phyloP scores from a whole-genome alignment of 495 filamentous ascomycete genomes.

The Chaetomium cochliodes region DNA sequence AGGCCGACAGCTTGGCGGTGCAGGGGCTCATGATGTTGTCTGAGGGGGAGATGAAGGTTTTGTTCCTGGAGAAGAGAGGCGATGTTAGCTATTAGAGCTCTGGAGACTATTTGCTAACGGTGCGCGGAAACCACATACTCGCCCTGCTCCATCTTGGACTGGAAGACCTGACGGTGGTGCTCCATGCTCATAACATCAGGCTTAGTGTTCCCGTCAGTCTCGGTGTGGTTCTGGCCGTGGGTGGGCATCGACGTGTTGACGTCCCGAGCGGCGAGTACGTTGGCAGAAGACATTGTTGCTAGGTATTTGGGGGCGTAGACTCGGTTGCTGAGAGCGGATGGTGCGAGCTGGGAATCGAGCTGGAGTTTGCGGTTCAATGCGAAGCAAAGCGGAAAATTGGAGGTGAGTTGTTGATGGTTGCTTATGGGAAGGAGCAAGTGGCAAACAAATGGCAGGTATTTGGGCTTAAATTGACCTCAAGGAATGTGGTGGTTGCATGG shows the following conservation, averaged over 20 bases:
- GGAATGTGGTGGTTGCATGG: constrained; percentile 7
- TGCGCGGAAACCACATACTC: constrained; percentile 51
- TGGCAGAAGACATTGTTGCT: constrained; percentile 40
- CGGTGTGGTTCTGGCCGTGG: constrained; percentile 6
- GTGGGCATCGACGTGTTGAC: constrained; percentile 50
- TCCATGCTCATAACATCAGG: constrained; percentile 64
- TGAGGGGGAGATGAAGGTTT: constrained; percentile 83
- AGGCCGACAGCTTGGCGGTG: constrained; percentile 81
- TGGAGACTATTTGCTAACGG: not conserved
- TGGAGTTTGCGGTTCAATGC: not conserved
- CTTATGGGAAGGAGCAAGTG: not conserved
- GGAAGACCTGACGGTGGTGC: constrained; percentile 73
- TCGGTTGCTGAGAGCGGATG: not conserved
- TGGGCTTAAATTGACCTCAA: constrained; percentile 2
- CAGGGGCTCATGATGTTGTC: constrained; percentile 91
- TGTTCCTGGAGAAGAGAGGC: constrained; percentile 37
- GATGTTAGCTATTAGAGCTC: not conserved
- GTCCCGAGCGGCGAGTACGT: constrained; percentile 58
- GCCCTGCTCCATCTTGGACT: constrained; percentile 62
- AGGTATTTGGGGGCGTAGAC: not conserved
- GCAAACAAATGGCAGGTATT: not conserved
- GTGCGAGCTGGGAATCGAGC: not conserved
- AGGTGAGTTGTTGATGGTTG: constrained; percentile 3
- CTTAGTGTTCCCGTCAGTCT: constrained; percentile 36
- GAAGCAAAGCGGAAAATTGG: not conserved